Base-by-base conservation (phyloP, 2,329 filamentous ascomycete genomes). In the Aspergillus flavus region DNA sequence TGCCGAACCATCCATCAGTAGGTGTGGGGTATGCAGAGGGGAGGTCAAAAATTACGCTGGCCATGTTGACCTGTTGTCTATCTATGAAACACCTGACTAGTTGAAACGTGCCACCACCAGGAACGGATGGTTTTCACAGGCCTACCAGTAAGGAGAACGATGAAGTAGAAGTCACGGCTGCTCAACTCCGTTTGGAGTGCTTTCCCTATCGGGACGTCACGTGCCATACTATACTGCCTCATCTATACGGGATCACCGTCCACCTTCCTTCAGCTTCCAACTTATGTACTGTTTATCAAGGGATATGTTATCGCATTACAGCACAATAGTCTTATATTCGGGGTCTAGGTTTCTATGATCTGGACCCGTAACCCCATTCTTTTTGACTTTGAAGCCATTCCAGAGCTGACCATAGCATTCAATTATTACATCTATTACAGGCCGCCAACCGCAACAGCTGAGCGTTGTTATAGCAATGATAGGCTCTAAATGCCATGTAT, bases 1-100 rank as follows among this genome's bases (percentile, higher is more conserved):
- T 97, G 80, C 65, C 67, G 64, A 65, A 58, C 70, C 71, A 73
- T 64, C 58, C 57, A 56, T 70, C 63, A 72, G 65, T 56, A 62
- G 43, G n/a, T 45, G 30, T 57, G 48, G 58, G 43, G 26, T 21
- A 43, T 30, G 21, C 54, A 54, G 28, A 52, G 14, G 46, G n/a
- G 55, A 56, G 34, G 45, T 52, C 32, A 48, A 59, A 52, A 58
- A 66, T 68, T 68, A 77, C 75, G 62, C 74, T 76, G 58, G 72
- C 71, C 75, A 77, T 77, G 36, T 48, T 64, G 61, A 63, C 30
- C 52, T 55, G 34, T 39, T 30, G 34, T 55, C n/a, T 36, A 55
- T 39, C 32, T 55, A 55, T 55, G 14, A 12, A 55, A 39, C 52
- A 39, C 52, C 12, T 11, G 26, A 48, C 23, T 57, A 30, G 30